Evolutionary conservation across 805 yeast species (phyloP), one percentile per base, ranked within the genome.

Genomic region (Schwanniomyces sp.): DNA sequence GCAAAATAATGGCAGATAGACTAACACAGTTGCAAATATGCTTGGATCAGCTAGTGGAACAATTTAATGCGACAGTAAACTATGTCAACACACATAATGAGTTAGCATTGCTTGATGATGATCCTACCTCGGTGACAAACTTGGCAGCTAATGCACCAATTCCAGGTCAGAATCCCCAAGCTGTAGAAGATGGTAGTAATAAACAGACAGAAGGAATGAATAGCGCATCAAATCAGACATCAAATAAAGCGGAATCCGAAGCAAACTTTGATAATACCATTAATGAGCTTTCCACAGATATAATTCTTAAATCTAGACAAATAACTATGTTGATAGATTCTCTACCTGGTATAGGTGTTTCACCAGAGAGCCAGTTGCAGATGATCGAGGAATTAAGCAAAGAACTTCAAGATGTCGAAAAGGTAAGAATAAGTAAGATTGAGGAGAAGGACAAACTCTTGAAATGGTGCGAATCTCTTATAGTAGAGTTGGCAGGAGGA

Each of bases 291-390:
- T 80, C 96, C 2, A 81, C 88, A 0, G 99, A 92, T 61, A 79
- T 92, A 7, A 88, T 91, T 24, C 67, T 90, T 48, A 91, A 91
- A 60, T 81, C 95, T 5, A 79, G 95, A 56, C 98, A 94, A 63
- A 87, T 92, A 12, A 79, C 88, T 34, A 84, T 88, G 58, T 79
- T 92, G 25, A 91, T 92, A 34, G 95, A 88, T 60, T 82, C 96
- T 2, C 71, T 92, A 38, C 99, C 99, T 0, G 98, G 97, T 10
- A 88, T 90, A 2, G 97, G 95, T 7, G 91, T 86, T 1, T 81
- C 91, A 1, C 86, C 88, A 21, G 80, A 76, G 40, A 85, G 81
- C 46, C 98, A 91, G 65, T 63, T 91, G 62, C 67, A 70, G 25
- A 76, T 78, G 49, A 87, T 92, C 14, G 79, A 77, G 43, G 73